These are phyloP conservation scores for Penicillium paxilli DNA, from an alignment of 495 filamentous ascomycete genomes.

Conservation along the genomic window DNA sequence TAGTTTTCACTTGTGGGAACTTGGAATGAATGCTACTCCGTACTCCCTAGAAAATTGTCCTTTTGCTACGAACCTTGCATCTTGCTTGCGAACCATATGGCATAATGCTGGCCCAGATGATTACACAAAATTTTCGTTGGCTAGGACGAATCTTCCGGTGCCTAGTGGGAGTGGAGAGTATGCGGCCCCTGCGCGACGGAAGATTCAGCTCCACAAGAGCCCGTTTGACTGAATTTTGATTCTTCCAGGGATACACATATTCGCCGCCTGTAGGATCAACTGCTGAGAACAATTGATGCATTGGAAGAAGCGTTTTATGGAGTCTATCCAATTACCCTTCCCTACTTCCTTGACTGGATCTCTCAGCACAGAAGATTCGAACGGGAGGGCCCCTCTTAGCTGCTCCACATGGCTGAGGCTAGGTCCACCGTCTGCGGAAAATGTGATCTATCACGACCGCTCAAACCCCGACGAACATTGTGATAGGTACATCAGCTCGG, in stretches of 20 bases:
- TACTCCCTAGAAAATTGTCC: too few relatives aligned
- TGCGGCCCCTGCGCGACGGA: not conserved
- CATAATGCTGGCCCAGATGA: too few relatives aligned
- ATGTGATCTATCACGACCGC: not conserved
- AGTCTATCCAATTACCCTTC: too few relatives aligned
- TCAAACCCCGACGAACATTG: not conserved
- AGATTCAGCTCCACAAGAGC: not conserved
- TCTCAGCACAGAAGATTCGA: not conserved
- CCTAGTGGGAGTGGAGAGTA: not conserved
- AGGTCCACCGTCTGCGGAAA: not conserved
- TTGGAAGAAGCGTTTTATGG: too few relatives aligned
- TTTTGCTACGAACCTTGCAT: not conserved
- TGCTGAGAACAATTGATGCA: too few relatives aligned
- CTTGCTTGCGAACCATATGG: not conserved
- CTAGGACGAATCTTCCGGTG: not conserved
- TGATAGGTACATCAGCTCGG: not conserved
- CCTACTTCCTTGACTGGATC: not conserved
- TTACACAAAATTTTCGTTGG: not conserved
- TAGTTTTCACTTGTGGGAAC: too few relatives aligned
- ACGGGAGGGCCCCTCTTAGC: not conserved
- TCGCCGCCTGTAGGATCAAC: too few relatives aligned
- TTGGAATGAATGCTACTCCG: too few relatives aligned
- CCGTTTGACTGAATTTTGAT: too few relatives aligned
- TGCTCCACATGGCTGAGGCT: constrained; percentile 9
- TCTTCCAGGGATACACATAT: too few relatives aligned